Evolutionary conservation across 768 basidiomycete species (phyloP).

Genomic region (Lactifluus volemus): DNA sequence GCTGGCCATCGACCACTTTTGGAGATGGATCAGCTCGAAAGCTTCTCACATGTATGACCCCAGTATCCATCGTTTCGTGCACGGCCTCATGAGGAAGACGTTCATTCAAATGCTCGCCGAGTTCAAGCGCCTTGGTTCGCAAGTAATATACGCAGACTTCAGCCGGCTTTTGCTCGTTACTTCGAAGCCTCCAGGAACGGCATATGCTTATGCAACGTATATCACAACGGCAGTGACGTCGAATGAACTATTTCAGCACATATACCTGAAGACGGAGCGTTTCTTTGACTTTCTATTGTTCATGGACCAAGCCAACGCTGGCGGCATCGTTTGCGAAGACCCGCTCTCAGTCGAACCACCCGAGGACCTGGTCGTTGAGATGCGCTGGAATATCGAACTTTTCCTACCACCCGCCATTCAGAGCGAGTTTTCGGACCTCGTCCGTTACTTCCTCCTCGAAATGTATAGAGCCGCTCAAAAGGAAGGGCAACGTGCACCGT

Average conservation of each 20-base stretch:
- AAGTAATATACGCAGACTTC: conserved; percentile 91
- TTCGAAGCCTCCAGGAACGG: conserved; percentile 91
- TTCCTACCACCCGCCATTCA: conserved; percentile 86
- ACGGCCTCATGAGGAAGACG: conserved; percentile 95
- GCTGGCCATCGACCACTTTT: conserved; percentile 85
- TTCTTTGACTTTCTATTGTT: conserved; percentile 93
- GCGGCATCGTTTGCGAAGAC: conserved; percentile 80
- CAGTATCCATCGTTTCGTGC: conserved; percentile 85
- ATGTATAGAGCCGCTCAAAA: conserved; percentile 69
- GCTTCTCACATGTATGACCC: conserved; percentile 86
- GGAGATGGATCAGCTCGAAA: conserved; percentile 91
- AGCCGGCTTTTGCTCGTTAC: conserved; percentile 85
- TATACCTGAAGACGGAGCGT: conserved; percentile 75
- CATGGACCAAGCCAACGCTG: conserved; percentile 93
- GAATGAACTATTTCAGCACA: conserved; percentile 91
- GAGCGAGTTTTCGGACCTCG: conserved; percentile 56
- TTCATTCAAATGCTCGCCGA: conserved; percentile 96
- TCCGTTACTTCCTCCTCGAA: conserved; percentile 81
- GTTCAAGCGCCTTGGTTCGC: conserved; percentile 89
- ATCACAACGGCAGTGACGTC: conserved; percentile 89
- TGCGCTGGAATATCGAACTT: conserved; percentile 87
- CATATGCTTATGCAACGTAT: conserved; percentile 93
- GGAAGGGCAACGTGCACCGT: conserved; percentile 54
- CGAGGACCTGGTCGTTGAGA: conserved; percentile 61
- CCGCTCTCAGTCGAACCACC: conserved; percentile 61